These are phyloP conservation scores for Penicillium concentricum DNA, from an alignment of 2,329 filamentous ascomycete genomes.

Conservation along the genomic window DNA sequence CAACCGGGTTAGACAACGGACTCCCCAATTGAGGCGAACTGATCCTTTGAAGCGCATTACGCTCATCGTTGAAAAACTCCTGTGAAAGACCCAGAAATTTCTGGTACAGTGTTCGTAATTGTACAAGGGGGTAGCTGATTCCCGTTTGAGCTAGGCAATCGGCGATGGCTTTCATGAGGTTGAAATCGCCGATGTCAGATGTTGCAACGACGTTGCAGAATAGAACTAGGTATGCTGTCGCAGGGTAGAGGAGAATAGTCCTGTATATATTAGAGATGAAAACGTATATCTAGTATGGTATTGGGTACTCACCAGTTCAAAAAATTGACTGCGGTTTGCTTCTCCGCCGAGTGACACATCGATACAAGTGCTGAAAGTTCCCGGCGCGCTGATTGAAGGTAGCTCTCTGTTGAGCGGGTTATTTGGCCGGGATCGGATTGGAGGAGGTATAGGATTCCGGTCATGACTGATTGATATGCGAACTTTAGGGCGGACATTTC, in stretches of 20 bases:
- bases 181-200: slow-evolving; percentile 19
- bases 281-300: neutral
- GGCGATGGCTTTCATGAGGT: slow-evolving; percentile 18
- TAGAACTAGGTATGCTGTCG: slow-evolving; percentile 23
- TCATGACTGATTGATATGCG: slow-evolving; percentile 22
- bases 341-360: slow-evolving; percentile 18
- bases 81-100: slow-evolving; percentile 17
- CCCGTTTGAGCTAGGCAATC: slow-evolving; percentile 13
- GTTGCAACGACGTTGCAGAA: slow-evolving; percentile 25
- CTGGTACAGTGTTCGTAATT: slow-evolving; percentile 15
- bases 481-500: slow-evolving; percentile 23
- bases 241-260: slow-evolving; percentile 23
- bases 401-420: slow-evolving; percentile 1
- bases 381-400: slow-evolving; percentile 21
- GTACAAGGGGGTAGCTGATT: slow-evolving; percentile 16
- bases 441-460: slow-evolving; percentile 19
- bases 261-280: slow-evolving; percentile 4
- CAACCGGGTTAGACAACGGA: neutral
- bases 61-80: slow-evolving; percentile 6
- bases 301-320: slow-evolving; percentile 17
- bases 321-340: slow-evolving; percentile 15
- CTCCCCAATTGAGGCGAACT: neutral
- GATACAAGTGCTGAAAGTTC: slow-evolving; percentile 17
- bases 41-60: neutral
- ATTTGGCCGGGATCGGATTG: slow-evolving; percentile 5